Evolutionary conservation across 805 yeast genomes (phyloP).

Genomic region (Lachancea nothofagi): DNA sequence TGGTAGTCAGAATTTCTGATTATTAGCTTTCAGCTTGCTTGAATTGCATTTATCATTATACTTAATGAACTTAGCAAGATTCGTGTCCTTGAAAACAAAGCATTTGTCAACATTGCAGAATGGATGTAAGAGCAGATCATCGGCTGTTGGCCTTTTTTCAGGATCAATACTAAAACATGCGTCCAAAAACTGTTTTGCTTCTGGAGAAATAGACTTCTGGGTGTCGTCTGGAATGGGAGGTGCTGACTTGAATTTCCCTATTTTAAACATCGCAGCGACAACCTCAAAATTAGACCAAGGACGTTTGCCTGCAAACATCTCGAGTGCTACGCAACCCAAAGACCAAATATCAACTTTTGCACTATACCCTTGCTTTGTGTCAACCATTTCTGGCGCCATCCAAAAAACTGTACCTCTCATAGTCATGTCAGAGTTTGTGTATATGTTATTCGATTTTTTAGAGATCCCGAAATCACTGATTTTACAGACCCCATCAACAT

Average conservation of each 20-base stretch:
- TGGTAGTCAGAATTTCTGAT: not conserved
- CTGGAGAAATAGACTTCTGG: constrained; percentile 50
- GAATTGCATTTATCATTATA: constrained; percentile 36
- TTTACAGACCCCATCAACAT: constrained; percentile 88
- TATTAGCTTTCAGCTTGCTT: constrained; percentile 22
- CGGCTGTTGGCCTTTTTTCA: constrained; percentile 83
- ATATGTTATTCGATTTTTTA: constrained; percentile 75
- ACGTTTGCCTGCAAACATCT: constrained; percentile 95
- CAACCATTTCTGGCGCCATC: constrained; percentile 99
- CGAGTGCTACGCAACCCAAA: constrained; percentile 91
- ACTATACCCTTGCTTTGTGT: constrained; percentile 88
- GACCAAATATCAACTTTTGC: constrained; percentile 99
- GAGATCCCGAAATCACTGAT: constrained; percentile 97
- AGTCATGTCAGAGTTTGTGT: constrained; percentile 91
- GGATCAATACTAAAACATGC: constrained; percentile 76
- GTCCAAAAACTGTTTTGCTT: constrained; percentile 67
- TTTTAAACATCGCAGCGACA: constrained; percentile 87
- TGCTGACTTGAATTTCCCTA: constrained; percentile 78
- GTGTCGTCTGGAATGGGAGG: constrained; percentile 97
- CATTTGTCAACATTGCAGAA: constrained; percentile 40
- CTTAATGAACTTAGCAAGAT: constrained; percentile 49
- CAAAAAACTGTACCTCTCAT: constrained; percentile 98
- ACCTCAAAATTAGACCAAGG: constrained; percentile 98
- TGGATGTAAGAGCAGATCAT: constrained; percentile 47
- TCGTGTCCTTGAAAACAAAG: constrained; percentile 51